A percentile compares a stretch with the other conserved stretches of the same genome.
Conservation (phyloP, 108 stramenopile species). For the Skeletonema grethae region DNA sequence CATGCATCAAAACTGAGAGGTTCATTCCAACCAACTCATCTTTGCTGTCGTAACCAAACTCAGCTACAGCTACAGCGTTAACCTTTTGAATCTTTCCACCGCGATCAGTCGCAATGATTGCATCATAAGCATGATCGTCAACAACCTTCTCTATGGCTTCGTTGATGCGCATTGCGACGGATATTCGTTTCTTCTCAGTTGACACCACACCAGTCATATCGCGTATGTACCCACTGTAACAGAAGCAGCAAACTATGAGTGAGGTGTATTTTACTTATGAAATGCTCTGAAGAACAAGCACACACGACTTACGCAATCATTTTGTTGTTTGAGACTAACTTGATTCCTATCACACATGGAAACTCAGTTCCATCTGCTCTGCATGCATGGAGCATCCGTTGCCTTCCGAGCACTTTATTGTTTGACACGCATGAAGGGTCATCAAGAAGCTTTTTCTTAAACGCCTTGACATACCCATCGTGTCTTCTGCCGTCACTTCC, state of each 20-base stretch:
- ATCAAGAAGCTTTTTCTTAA: conserved; percentile 4
- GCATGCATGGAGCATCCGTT: conserved; percentile 12
- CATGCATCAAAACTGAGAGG: conserved; percentile 2
- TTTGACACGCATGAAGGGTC: background rate
- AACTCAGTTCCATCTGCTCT: conserved; percentile 16
- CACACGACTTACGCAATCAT: conserved; percentile 7
- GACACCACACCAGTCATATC: conserved; percentile 20
- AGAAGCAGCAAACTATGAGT: background rate
- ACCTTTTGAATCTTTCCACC: conserved; percentile 10
- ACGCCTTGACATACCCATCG: conserved; percentile 13
- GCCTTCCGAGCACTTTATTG: conserved; percentile 12
- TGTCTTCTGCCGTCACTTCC: conserved; percentile 14
- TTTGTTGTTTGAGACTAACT: conserved; percentile 9
- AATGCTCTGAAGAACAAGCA: background rate
- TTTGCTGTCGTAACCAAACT: conserved; percentile 18
- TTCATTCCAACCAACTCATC: conserved; percentile 8
- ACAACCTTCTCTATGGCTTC: conserved; percentile 7
- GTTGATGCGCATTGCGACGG: background rate
- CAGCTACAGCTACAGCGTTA: conserved; percentile 5
- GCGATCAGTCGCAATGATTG: conserved; percentile 13
- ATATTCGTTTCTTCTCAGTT: background rate
- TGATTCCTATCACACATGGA: conserved; percentile 18
- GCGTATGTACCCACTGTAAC: conserved; percentile 18
- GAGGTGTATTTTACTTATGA: background rate
- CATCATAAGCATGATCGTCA: conserved; percentile 18